A percentile compares a stretch with the other conserved stretches of the same genome.
These are phyloP conservation scores for Vaccinium darrowii DNA, from an alignment of 148 eudicot genomes.

Conservation along the genomic window DNA sequence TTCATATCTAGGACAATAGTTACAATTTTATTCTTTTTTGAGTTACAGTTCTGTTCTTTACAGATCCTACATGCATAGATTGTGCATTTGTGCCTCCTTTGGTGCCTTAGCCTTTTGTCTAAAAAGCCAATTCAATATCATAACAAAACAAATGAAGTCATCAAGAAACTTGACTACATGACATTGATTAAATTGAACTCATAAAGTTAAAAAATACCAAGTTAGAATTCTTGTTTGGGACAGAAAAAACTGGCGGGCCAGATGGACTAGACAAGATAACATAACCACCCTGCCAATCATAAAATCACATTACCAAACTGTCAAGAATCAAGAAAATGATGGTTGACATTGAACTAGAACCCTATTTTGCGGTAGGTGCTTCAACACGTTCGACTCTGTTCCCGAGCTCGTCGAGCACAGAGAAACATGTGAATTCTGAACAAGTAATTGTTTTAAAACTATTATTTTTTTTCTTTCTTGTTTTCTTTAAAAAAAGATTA, in stretches of 20 bases:
- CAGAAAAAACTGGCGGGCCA: constrained; percentile 82
- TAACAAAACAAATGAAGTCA: not conserved
- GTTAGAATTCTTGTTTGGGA: constrained; percentile 88
- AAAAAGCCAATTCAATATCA: not conserved
- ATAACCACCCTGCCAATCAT: constrained; percentile 67
- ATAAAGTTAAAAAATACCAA: constrained; percentile 49
- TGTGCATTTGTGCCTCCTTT: not conserved
- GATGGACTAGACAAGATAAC: constrained; percentile 93
- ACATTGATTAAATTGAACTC: not conserved
- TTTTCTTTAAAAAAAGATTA: too few species aligned
- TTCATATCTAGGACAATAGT: not conserved
- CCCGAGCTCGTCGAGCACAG: too few species aligned
- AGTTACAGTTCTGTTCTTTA: not conserved
- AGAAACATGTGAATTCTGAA: too few species aligned
- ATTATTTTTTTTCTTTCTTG: too few species aligned
- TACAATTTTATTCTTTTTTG: not conserved
- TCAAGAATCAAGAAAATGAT: constrained; percentile 1
- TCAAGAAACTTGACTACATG: not conserved
- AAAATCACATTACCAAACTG: constrained; percentile 16
- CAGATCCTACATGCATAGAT: not conserved
- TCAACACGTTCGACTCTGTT: too few species aligned
- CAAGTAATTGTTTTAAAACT: too few species aligned
- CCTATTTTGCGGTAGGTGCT: too few species aligned
- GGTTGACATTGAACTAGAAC: not conserved
- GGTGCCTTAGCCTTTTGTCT: not conserved